Base-by-base conservation (phyloP, 2,329 filamentous ascomycete genomes). In the Trichoderma atroviride region DNA sequence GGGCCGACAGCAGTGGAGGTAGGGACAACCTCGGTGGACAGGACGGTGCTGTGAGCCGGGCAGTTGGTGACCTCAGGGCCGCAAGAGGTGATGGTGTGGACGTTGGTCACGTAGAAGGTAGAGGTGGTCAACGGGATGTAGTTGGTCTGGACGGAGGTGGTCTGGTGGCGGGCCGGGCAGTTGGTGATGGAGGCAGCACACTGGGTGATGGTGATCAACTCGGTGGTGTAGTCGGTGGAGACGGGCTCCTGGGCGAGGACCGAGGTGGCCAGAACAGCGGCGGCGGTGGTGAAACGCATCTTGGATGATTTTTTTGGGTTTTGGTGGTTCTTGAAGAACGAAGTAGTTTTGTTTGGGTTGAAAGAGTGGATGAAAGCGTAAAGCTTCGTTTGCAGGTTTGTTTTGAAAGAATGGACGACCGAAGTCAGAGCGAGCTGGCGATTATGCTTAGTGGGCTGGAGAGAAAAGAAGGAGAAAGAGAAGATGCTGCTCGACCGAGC, bases 71-170 rank as follows among this genome's bases (percentile, higher is more conserved):
- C 87, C 71, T 83, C 83, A 61, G 87, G 81, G 70, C 80, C 83
- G 83, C 88, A 90, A 68, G 83, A 84, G 80, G 86, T 89, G 83
- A 90, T 81, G 80, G 88, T 90, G 69, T 86, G 81, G 78, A 88
- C 81, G 75, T 83, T 83, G 78, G 87, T 89, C 74, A 81, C 78
- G 84, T 85, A 88, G 82, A 89, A 80, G 78, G 86, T 85, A 69
- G 79, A 81, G 74, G 85, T 85, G 75, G 84, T 84, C 72, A 81
- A 75, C 69, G 84, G 76, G 64, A 81, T 73, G 69, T 81, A 73
- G 74, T 78, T 79, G 72, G 79, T 81, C 72, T 77, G 74, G 71
- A 81, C 76, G 66, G 74, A 73, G 74, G 80, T 83, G 70, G 79
- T 76, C 73, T 75, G 77, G 63, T 78, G 79, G 73, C 76, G 73